These are phyloP conservation scores for Phylloboletellus chloephorus DNA, from an alignment of 1,284 basidiomycete species.

Conservation along the genomic window DNA sequence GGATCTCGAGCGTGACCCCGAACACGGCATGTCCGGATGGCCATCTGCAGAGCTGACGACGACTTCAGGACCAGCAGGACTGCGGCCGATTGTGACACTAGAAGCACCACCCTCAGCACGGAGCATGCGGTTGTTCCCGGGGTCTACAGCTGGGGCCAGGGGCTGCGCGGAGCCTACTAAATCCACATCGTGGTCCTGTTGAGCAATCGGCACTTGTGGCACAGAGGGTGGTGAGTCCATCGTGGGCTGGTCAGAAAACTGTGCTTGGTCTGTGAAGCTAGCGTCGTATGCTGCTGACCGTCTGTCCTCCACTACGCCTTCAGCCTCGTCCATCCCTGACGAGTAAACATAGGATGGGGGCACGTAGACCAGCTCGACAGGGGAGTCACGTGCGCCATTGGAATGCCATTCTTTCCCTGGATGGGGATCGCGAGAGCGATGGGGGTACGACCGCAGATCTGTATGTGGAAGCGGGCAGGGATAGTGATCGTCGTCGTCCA, in stretches of 20 bases:
- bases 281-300: constrained; percentile 31
- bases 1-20: constrained; percentile 31
- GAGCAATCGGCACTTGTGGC: constrained; percentile 2
- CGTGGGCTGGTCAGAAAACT: constrained; percentile 6
- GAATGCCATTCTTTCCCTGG: constrained; percentile 12
- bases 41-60: constrained; percentile 24
- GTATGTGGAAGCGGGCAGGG: constrained; percentile 12
- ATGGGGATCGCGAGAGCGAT: constrained; percentile 2
- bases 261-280: constrained; percentile 20
- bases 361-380: constrained; percentile 47
- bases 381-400: constrained; percentile 18
- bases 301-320: constrained; percentile 9
- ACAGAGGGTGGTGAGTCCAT: constrained; percentile 9
- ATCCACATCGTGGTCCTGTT: constrained; percentile 3
- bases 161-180: neutral
- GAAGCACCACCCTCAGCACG: neutral
- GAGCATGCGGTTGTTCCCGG: constrained; percentile 17
- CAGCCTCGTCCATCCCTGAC: constrained; percentile 13
- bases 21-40: constrained; percentile 15
- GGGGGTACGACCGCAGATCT: constrained; percentile 9
- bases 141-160: constrained; percentile 16
- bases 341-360: constrained; percentile 51
- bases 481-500: constrained; percentile 37
- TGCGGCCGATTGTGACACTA: constrained; percentile 1
- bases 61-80: constrained; percentile 24